Evolutionary conservation across 2,329 filamentous ascomycete species (phyloP).

Genomic region (Cercospora sp.): DNA sequence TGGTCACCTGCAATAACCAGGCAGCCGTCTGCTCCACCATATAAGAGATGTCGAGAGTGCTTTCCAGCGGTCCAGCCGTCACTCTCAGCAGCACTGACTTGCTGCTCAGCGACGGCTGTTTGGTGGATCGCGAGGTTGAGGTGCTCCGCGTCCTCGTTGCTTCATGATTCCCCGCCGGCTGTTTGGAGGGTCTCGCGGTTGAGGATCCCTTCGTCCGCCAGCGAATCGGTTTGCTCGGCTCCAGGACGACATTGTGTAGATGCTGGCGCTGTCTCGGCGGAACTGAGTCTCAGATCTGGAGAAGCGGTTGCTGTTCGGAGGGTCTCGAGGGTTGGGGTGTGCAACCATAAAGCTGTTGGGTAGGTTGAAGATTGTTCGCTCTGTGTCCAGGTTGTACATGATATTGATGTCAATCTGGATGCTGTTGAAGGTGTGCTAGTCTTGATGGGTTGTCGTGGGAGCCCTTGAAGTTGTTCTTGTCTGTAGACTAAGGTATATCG

Average conservation of each 20-base stretch:
- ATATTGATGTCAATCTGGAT: not conserved
- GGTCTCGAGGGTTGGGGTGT: slow-evolving; percentile 5
- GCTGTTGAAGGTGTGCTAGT: not conserved
- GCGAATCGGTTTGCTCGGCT: not conserved
- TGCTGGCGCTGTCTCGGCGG: not conserved
- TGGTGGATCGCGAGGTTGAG: slow-evolving; percentile 6
- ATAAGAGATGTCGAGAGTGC: slow-evolving; percentile 3
- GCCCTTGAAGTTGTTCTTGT: not conserved
- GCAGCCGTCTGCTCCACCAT: not conserved
- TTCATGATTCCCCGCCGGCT: not conserved
- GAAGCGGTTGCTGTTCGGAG: slow-evolving; percentile 5
- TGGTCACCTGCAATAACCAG: slow-evolving; percentile 1
- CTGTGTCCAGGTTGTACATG: slow-evolving; percentile 4
- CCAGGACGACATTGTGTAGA: not conserved
- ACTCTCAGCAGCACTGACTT: not conserved
- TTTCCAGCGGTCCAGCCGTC: slow-evolving; percentile 15
- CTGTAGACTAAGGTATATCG: not conserved
- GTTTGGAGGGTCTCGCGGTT: slow-evolving; percentile 8
- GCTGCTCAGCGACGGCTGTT: slow-evolving; percentile 9
- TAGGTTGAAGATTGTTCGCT: not conserved
- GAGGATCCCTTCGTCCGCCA: not conserved
- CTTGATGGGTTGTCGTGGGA: not conserved
- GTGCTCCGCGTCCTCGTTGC: not conserved
- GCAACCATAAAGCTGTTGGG: not conserved
- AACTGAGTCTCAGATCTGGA: not conserved